A percentile compares a stretch with the other conserved stretches of the same genome.
phyloP scores from a whole-genome alignment of 2,329 filamentous ascomycete species.

The Lecanicillium sp. region DNA sequence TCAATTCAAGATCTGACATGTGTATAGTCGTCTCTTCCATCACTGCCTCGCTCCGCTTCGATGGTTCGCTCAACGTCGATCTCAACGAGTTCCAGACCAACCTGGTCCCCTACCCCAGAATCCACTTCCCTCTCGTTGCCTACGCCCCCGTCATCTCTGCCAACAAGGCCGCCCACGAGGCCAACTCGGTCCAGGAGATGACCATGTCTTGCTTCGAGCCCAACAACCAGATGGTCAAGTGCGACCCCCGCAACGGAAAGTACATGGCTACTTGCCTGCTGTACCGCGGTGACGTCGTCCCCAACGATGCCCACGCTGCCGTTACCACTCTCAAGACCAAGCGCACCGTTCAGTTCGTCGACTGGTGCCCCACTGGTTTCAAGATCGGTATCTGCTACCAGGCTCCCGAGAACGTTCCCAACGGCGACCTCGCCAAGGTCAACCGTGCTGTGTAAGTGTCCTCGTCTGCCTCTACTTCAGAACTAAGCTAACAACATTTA shows the following conservation, averaged over 20 bases:
- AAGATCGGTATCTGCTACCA: conserved; percentile 99
- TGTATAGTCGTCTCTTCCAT: conserved; percentile 87
- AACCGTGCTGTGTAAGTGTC: conserved; percentile 88
- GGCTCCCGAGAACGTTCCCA: conserved; percentile 89
- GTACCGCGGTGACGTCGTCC: conserved; percentile 97
- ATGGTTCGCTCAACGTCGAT: conserved; percentile 98
- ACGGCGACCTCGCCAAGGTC: conserved; percentile 95
- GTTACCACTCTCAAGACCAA: conserved; percentile 98
- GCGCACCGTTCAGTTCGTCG: conserved; percentile 98
- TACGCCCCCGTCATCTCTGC: conserved; percentile 93
- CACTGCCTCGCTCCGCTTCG: conserved; percentile 96
- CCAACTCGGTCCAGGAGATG: conserved; percentile 97
- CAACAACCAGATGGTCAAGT: conserved; percentile 99
- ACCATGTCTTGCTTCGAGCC: conserved; percentile 99
- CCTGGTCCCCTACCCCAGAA: conserved; percentile 96
- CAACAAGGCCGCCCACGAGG: conserved; percentile 93
- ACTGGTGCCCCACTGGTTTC: conserved; percentile 99
- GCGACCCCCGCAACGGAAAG: conserved; percentile 96
- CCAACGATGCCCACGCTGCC: conserved; percentile 88
- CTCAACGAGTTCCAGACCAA: conserved; percentile 99
- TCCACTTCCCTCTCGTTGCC: conserved; percentile 97
- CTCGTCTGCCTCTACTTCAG: neutral
- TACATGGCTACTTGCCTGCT: conserved; percentile 99
- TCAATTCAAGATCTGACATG: conserved; percentile 18
- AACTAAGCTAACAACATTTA: conserved; percentile 31